A percentile compares a stretch with the other conserved stretches of the same genome.
Evolutionary conservation across 768 basidiomycete genomes (phyloP).

Genomic region (Macrolepiota fuliginosa): DNA sequence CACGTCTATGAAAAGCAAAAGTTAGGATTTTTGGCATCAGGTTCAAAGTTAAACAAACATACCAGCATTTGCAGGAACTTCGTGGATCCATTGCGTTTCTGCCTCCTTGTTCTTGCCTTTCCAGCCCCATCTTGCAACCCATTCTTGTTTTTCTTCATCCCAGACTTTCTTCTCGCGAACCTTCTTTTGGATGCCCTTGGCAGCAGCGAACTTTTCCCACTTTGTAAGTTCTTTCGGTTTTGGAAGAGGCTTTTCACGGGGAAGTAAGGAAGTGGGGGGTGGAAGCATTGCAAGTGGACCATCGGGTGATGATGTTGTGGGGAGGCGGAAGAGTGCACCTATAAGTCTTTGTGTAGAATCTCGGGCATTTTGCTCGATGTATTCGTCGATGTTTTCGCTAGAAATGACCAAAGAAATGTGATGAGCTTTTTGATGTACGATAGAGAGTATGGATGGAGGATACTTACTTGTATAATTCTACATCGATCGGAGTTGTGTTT

Average conservation of each 20-base stretch:
- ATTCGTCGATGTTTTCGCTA: slow-evolving; percentile 78
- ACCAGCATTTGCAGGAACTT: slow-evolving; percentile 88
- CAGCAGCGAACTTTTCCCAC: slow-evolving; percentile 94
- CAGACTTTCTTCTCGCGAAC: slow-evolving; percentile 78
- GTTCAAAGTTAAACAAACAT: slow-evolving; percentile 26
- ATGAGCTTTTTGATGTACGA: background rate
- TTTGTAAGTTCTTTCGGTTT: slow-evolving; percentile 92
- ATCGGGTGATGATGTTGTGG: slow-evolving; percentile 69
- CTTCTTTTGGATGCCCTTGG: slow-evolving; percentile 89
- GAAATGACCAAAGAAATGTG: slow-evolving; percentile 1
- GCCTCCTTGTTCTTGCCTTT: slow-evolving; percentile 84
- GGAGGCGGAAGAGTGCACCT: slow-evolving; percentile 77
- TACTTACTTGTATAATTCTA: slow-evolving; percentile 76
- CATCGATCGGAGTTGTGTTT: slow-evolving; percentile 85
- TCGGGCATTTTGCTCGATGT: slow-evolving; percentile 74
- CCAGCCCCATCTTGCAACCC: slow-evolving; percentile 89
- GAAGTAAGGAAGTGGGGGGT: slow-evolving; percentile 69
- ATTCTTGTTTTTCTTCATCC: slow-evolving; percentile 95
- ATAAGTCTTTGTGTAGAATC: slow-evolving; percentile 84
- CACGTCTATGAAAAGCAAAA: slow-evolving; percentile 49
- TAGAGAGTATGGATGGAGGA: background rate
- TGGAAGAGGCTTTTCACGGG: slow-evolving; percentile 89
- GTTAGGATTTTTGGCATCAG: background rate
- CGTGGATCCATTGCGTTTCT: slow-evolving; percentile 89
- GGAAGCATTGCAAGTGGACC: slow-evolving; percentile 87